phyloP scores from a whole-genome alignment of 345 rosid genomes.

The Lepidium didymum region DNA sequence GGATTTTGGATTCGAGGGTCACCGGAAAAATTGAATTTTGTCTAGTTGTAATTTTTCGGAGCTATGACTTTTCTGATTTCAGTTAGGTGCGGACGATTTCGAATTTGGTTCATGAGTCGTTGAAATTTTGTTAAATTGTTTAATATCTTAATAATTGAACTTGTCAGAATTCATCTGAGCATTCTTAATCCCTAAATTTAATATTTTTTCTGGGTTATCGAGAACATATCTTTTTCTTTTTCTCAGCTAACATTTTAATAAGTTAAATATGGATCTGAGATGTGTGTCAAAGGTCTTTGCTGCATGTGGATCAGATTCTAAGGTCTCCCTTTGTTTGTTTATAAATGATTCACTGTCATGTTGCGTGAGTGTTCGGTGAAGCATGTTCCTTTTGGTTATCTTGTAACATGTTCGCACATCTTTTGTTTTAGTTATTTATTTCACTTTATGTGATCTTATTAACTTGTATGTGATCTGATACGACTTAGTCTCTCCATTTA shows the following conservation, averaged over 20 bases:
- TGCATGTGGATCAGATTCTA: conserved; percentile 21
- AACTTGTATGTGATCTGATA: conserved; percentile 5
- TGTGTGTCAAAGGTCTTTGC: not conserved
- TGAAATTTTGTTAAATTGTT: conserved; percentile 8
- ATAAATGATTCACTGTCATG: conserved; percentile 22
- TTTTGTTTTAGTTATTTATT: not conserved
- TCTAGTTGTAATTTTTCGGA: not conserved
- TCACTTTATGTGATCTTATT: not conserved
- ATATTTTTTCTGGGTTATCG: not conserved
- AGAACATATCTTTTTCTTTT: not conserved
- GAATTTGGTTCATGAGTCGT: not conserved
- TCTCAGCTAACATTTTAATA: not conserved
- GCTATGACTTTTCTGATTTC: conserved; percentile 5
- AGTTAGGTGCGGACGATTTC: too few species aligned
- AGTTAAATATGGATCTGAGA: conserved; percentile 19
- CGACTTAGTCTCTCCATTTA: conserved; percentile 26
- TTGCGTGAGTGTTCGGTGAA: conserved; percentile 24
- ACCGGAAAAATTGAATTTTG: not conserved
- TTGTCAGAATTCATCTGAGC: not conserved
- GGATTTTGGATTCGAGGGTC: not conserved
- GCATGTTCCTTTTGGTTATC: conserved; percentile 28
- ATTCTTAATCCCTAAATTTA: not conserved
- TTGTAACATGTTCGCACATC: conserved; percentile 12
- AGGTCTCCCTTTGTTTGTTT: not conserved
- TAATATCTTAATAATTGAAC: not conserved